A percentile compares a stretch with the other conserved stretches of the same genome.
These are phyloP conservation scores for Trametes coccinea DNA, from an alignment of 768 basidiomycete species.

Conservation along the genomic window DNA sequence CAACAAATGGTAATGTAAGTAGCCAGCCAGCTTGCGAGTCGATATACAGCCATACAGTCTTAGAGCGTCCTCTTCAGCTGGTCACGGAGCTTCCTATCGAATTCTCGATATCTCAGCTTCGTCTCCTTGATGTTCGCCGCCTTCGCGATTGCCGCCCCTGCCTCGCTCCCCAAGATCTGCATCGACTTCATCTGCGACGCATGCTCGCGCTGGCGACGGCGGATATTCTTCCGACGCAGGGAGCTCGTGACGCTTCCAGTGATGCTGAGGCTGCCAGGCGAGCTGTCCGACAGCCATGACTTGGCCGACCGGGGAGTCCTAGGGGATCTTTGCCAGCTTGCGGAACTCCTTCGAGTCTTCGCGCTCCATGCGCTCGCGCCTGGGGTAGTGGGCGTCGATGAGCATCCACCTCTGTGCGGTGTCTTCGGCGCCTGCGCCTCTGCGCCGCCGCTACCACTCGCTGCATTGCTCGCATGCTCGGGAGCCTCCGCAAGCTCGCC, in stretches of 20 bases:
- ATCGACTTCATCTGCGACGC: constrained; percentile 8
- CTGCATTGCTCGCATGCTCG: too few relatives aligned
- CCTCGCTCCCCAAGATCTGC: constrained; percentile 10
- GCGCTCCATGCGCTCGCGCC: background rate
- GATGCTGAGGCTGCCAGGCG: constrained; percentile 3
- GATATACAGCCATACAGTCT: too few relatives aligned
- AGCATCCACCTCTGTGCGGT: background rate
- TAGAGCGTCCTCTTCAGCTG: background rate
- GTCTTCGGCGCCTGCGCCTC: background rate
- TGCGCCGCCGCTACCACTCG: background rate
- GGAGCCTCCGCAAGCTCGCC: background rate
- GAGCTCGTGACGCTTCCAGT: constrained; percentile 1
- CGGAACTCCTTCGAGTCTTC: background rate
- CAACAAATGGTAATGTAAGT: background rate
- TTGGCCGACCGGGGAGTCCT: constrained; percentile 4
- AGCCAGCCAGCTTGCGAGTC: background rate
- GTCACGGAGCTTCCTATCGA: background rate
- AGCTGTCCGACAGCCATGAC: constrained; percentile 4
- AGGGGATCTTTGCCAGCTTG: constrained; percentile 5
- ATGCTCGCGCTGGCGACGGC: background rate
- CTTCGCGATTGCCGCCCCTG: background rate
- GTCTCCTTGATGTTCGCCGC: constrained; percentile 10
- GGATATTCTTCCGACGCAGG: background rate
- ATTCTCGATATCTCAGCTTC: constrained; percentile 6
- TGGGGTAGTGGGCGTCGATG: constrained; percentile 1